A percentile compares a stretch with the other conserved stretches of the same genome.
phyloP scores from a whole-genome alignment of 495 filamentous ascomycete genomes.

The Cudoniella acicularis region DNA sequence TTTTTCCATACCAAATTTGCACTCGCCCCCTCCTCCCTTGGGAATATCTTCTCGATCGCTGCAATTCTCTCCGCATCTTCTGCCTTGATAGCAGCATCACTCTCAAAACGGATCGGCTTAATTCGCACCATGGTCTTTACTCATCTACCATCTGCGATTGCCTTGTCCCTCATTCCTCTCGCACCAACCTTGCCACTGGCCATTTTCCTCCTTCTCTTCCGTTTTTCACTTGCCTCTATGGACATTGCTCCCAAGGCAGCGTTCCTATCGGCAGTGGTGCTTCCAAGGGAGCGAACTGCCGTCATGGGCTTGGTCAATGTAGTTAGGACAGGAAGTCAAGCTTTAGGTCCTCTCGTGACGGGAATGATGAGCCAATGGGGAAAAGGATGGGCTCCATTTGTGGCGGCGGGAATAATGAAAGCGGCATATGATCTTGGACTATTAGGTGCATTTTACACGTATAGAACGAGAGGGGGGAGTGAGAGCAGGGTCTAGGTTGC shows the following conservation, averaged over 20 bases:
- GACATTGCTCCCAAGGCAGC: constrained; percentile 77
- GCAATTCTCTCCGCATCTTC: constrained; percentile 63
- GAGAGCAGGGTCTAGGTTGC: too few relatives aligned
- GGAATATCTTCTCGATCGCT: constrained; percentile 63
- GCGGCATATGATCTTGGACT: constrained; percentile 70
- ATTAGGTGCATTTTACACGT: constrained; percentile 58
- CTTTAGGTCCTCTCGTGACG: constrained; percentile 62
- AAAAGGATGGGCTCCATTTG: constrained; percentile 67
- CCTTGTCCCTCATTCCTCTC: constrained; percentile 65
- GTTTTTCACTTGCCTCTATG: constrained; percentile 70
- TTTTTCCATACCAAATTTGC: constrained; percentile 76
- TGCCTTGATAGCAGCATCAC: constrained; percentile 68
- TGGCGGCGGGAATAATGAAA: constrained; percentile 66
- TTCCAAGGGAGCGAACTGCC: constrained; percentile 71
- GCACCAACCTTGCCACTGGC: constrained; percentile 51
- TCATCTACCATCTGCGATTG: constrained; percentile 71
- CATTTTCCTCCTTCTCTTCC: constrained; percentile 61
- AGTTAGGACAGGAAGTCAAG: constrained; percentile 58
- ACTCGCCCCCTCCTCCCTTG: constrained; percentile 64
- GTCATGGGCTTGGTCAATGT: constrained; percentile 71
- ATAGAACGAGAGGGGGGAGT: constrained; percentile 26
- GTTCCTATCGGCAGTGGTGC: constrained; percentile 69
- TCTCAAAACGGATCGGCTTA: constrained; percentile 72
- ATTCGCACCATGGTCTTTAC: constrained; percentile 85
- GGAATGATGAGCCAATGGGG: constrained; percentile 61